These are phyloP conservation scores for Sanchytrium tribonematis DNA, from an alignment of 371 early-diverging fungal species.

Conservation along the genomic window DNA sequence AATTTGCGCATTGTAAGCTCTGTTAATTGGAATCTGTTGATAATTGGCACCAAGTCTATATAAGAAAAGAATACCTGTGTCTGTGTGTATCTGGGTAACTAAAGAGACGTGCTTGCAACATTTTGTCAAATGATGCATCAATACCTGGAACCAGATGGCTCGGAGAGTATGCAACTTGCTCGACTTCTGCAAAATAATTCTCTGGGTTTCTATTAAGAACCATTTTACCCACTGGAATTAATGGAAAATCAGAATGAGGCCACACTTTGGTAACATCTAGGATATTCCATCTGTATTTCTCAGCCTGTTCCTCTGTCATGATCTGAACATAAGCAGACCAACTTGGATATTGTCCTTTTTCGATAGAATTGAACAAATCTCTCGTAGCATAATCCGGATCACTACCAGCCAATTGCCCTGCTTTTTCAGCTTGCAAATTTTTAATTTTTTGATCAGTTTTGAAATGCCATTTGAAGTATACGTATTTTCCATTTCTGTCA, in stretches of 20 bases:
- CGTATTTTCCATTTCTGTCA: conserved; percentile 29
- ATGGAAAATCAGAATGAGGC: conserved; percentile 40
- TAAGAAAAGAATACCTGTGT: too few relatives aligned
- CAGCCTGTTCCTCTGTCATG: conserved; percentile 36
- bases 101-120: conserved; percentile 47
- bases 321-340: conserved; percentile 47
- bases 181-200: conserved; percentile 51
- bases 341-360: conserved; percentile 33
- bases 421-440: conserved; percentile 33
- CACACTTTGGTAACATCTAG: conserved; percentile 62
- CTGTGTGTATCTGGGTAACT: conserved; percentile 46
- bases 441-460: conserved; percentile 49
- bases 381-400: conserved; percentile 44
- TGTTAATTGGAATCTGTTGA: conserved; percentile 42
- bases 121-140: conserved; percentile 31
- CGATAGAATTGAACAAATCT: conserved; percentile 44
- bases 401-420: conserved; percentile 22
- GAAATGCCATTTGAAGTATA: conserved; percentile 61
- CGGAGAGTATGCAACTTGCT: conserved; percentile 46
- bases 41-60: conserved; percentile 42
- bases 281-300: conserved; percentile 37
- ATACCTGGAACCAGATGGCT: conserved; percentile 43
- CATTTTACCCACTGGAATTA: conserved; percentile 37
- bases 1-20: conserved; percentile 20
- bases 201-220: conserved; percentile 41